Conservation (phyloP, 257 asterid species). For the Fraxinus anomala region DNA sequence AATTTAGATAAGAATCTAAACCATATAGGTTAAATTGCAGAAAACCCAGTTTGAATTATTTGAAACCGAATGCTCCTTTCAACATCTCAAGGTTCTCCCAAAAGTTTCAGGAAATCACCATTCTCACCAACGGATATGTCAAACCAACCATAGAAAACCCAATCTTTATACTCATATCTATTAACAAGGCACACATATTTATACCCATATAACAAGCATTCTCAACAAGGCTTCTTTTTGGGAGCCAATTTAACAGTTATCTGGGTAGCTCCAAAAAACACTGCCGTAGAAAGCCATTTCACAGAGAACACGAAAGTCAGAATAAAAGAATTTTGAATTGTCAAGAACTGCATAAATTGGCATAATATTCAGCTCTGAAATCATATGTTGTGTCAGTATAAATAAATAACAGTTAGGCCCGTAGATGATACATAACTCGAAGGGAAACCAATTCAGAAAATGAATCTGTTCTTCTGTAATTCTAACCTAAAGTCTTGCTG, state of each 20-base stretch:
- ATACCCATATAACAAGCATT: background rate
- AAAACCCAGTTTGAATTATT: background rate
- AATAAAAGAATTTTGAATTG: background rate
- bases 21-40: background rate
- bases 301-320: background rate
- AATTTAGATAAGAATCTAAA: background rate
- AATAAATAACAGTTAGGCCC: background rate
- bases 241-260: background rate
- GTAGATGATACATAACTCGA: background rate
- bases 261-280: background rate
- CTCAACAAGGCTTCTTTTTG: background rate
- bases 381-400: background rate
- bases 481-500: background rate
- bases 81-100: background rate
- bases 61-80: background rate
- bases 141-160: background rate
- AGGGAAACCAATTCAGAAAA: background rate
- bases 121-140: background rate
- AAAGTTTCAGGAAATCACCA: background rate
- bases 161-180: background rate
- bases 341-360: background rate
- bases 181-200: background rate
- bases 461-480: background rate
- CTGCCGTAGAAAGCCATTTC: background rate
- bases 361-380: background rate